These are phyloP conservation scores for Gracilaria gracilis DNA, from an alignment of 23 red algal genomes.

Conservation along the genomic window DNA sequence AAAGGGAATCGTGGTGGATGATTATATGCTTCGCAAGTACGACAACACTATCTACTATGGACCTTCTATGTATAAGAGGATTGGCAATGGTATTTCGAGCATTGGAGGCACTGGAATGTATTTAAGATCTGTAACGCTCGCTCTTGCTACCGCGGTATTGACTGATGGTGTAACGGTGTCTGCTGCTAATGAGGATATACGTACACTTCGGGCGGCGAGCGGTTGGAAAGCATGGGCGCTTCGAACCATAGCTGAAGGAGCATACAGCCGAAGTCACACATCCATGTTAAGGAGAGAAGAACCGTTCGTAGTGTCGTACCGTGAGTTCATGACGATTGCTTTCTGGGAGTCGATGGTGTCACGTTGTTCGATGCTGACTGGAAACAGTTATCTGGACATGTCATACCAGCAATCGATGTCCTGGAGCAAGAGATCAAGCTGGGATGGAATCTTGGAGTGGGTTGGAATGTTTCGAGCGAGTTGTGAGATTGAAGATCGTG, in stretches of 20 bases:
- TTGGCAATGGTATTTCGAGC: background rate
- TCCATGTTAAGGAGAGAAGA: background rate
- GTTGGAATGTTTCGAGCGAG: background rate
- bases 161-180: conserved; percentile 4
- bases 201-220: background rate
- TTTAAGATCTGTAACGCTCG: background rate
- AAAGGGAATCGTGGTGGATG: conserved; percentile 33
- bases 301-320: background rate
- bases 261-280: background rate
- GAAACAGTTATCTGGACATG: too few species aligned
- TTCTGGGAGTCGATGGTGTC: conserved; percentile 10
- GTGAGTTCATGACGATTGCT: background rate
- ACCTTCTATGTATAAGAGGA: background rate
- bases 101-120: background rate
- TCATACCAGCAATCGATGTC: too few species aligned
- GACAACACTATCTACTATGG: background rate
- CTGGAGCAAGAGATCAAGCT: too few species aligned
- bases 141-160: background rate
- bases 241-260: too few species aligned
- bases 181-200: conserved; percentile 1
- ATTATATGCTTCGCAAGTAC: conserved; percentile 43
- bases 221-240: conserved; percentile 11
- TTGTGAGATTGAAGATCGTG: background rate
- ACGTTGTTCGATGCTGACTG: background rate
- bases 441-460: background rate